Base-by-base conservation (phyloP, 2,329 filamentous ascomycete species). In the Aspergillus aculeatinus region DNA sequence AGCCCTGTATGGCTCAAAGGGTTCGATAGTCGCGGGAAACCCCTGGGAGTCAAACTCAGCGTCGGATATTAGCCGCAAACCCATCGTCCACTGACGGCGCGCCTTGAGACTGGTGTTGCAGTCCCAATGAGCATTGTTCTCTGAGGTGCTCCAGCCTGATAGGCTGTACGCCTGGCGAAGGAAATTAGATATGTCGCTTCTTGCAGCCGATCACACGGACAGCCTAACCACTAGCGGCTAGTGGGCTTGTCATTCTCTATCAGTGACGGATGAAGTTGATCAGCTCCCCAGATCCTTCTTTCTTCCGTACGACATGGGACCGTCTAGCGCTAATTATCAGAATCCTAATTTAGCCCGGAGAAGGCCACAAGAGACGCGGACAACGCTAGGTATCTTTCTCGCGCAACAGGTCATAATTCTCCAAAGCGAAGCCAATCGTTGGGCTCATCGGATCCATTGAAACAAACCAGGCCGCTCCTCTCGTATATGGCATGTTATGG, bases 121-220 rank as follows among this genome's bases (percentile, higher is more conserved):
- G 31, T 44, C 53, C 62, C 47, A 59, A 51, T 54, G 53, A 33
- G 35, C 59, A 63, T 62, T 58, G 61, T 62, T 51, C 48, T 39
- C 14, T 39, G 35, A 23, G 39, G 35, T n/a, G 19, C 56, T 58
- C 33, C 31, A 57, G 60, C 35, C 39, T 61, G 60, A 60, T 61
- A 60, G 60, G 60, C 51, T 19, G 42, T 44, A 29, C 55, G 55
- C 53, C 23, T 47, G 49, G 54, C 55, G 58, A 57, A 33, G 58
- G 48, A 63, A 60, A 66, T 65, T 56, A 59, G 65, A 67, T 60
- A 59, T 63, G 60, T 67, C 62, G 50, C 48, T n/a, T 60, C 53
- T 51, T 62, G 62, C 59, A 59, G 62, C 54, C 59, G 59, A 64
- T 60, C 60, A 59, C 58, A 61, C 57, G 42, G 56, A 55, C 49